Evolutionary conservation across 225 moss, liverwort and hornwort species (phyloP).

Genomic region (Neckera pumila): DNA sequence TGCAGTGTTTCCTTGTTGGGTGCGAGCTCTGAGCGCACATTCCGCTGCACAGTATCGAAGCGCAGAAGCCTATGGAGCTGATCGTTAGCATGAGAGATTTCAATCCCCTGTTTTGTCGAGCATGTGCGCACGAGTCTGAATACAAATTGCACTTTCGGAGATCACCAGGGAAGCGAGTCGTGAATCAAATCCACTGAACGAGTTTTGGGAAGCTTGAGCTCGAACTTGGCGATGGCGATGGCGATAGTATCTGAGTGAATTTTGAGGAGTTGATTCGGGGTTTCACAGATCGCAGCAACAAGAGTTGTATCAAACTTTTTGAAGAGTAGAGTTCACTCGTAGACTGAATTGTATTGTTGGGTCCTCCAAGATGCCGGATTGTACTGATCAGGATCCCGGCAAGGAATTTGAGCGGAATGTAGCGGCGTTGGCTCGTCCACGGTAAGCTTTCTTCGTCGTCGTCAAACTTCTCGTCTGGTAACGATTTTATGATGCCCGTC

Average conservation of each 20-base stretch:
- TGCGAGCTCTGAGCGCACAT: neutral
- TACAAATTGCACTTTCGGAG: neutral
- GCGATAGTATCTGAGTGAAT: neutral
- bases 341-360: neutral
- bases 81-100: neutral
- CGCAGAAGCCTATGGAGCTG: neutral
- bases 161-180: neutral
- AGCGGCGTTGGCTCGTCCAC: too few species aligned
- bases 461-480: neutral
- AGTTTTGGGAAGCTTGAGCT: neutral
- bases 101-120: neutral
- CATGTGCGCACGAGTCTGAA: neutral
- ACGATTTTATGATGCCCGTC: neutral
- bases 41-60: neutral
- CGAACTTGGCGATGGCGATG: neutral
- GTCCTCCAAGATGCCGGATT: neutral
- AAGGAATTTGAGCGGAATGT: neutral
- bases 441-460: neutral
- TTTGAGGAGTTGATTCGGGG: neutral
- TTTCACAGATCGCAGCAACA: neutral
- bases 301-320: neutral
- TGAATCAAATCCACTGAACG: neutral
- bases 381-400: neutral
- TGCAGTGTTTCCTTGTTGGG: neutral
- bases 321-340: neutral